phyloP scores from a whole-genome alignment of 2,329 filamentous ascomycete species.

The Dactylellina drechsleri region DNA sequence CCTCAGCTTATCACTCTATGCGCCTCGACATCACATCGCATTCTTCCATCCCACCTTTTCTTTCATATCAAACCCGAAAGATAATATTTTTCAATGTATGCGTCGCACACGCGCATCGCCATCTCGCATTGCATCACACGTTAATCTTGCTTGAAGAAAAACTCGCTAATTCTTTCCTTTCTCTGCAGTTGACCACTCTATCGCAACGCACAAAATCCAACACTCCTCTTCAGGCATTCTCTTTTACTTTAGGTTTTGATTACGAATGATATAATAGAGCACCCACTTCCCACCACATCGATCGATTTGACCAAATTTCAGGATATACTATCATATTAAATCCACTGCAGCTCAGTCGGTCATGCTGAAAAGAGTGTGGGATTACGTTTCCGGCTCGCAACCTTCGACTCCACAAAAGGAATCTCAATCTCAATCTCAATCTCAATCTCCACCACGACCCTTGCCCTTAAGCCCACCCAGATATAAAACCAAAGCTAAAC shows the following conservation, averaged over 20 bases:
- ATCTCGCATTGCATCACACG: background rate
- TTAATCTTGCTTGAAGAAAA: background rate
- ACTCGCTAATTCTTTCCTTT: background rate
- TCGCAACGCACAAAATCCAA: constrained; percentile 33
- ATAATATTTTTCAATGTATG: too few relatives aligned
- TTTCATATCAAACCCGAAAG: too few relatives aligned
- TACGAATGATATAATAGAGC: background rate
- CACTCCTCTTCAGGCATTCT: background rate
- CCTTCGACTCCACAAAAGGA: constrained; percentile 27
- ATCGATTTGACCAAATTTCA: too few relatives aligned
- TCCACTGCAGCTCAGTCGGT: background rate
- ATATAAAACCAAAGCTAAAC: too few relatives aligned
- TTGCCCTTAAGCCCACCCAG: background rate
- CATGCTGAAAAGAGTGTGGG: constrained; percentile 29
- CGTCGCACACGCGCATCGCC: background rate
- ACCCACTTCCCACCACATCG: background rate
- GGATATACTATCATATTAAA: too few relatives aligned
- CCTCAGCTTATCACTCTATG: background rate
- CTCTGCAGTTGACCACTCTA: background rate
- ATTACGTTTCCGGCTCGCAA: constrained; percentile 11
- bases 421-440: constrained; percentile 24
- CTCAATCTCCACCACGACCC: background rate
- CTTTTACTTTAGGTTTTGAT: background rate
- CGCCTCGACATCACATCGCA: too few relatives aligned
- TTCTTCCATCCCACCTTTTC: too few relatives aligned